Evolutionary conservation across 768 basidiomycete species (phyloP).

Genomic region (Grammothele lineata): DNA sequence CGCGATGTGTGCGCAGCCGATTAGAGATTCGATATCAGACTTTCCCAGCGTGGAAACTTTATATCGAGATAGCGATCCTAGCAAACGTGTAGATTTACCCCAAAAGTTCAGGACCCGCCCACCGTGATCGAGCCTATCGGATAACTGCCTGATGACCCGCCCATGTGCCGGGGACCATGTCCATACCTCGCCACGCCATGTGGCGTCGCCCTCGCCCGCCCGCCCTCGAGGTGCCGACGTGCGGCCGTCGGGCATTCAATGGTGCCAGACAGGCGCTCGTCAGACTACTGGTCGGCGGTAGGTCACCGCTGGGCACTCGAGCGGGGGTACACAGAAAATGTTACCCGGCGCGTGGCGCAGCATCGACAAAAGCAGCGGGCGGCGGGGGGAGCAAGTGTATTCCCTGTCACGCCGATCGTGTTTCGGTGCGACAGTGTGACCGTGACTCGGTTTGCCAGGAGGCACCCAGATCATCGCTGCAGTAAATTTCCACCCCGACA

Average conservation of each 20-base stretch:
- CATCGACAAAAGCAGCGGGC: slow-evolving; percentile 7
- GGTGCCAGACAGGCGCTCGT: too few species aligned
- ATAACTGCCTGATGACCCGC: slow-evolving; percentile 5
- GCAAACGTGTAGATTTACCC: slow-evolving; percentile 15
- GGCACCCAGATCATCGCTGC: slow-evolving; percentile 13
- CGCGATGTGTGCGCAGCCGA: too few species aligned
- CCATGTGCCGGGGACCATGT: slow-evolving; percentile 12
- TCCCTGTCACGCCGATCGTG: slow-evolving; percentile 14
- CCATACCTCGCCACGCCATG: neutral
- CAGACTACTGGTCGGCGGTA: too few species aligned
- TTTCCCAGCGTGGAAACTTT: too few species aligned
- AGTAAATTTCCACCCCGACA: slow-evolving; percentile 18
- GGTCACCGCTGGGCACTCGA: too few species aligned
- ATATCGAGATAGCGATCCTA: slow-evolving; percentile 16
- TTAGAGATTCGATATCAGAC: too few species aligned
- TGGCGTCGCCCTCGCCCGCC: too few species aligned
- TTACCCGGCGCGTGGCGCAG: slow-evolving; percentile 20
- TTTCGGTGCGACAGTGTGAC: slow-evolving; percentile 18
- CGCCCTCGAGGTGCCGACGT: too few species aligned
- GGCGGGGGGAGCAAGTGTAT: slow-evolving; percentile 4
- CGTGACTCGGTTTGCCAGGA: slow-evolving; percentile 18
- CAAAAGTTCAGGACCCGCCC: slow-evolving; percentile 13
- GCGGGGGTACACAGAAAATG: too few species aligned
- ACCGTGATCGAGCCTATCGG: slow-evolving; percentile 16
- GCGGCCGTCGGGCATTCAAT: too few species aligned